phyloP scores from a whole-genome alignment of 768 basidiomycete species.

The Russula vinacea region DNA sequence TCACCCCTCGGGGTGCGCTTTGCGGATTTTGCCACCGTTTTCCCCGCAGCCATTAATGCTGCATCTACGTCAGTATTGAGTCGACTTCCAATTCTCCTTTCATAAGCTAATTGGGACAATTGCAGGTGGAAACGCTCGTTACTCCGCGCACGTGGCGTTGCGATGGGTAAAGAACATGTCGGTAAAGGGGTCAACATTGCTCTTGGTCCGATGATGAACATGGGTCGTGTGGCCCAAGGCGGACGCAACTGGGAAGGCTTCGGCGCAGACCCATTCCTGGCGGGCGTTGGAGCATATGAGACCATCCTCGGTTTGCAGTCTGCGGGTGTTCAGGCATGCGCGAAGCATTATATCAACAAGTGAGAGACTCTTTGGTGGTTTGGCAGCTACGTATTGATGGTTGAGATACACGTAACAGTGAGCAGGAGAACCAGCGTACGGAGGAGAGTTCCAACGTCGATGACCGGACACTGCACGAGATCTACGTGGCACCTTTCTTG shows the following conservation, averaged over 20 bases:
- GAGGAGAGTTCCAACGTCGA: slow-evolving; percentile 64
- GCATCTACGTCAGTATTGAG: slow-evolving; percentile 64
- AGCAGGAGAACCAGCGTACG: slow-evolving; percentile 64
- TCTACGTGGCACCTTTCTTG: slow-evolving; percentile 69
- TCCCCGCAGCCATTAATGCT: slow-evolving; percentile 80
- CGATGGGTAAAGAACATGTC: slow-evolving; percentile 79
- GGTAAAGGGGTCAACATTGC: slow-evolving; percentile 83
- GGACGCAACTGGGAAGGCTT: slow-evolving; percentile 97
- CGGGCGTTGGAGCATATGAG: slow-evolving; percentile 76
- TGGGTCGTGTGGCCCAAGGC: slow-evolving; percentile 72
- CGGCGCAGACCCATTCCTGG: slow-evolving; percentile 82
- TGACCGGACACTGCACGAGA: slow-evolving; percentile 75
- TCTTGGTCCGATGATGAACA: slow-evolving; percentile 81
- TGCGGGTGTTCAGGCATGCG: slow-evolving; percentile 79
- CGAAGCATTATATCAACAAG: slow-evolving; percentile 82
- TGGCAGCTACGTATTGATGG: background rate
- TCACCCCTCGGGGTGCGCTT: slow-evolving; percentile 76
- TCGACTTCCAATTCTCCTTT: background rate
- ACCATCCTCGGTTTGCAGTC: slow-evolving; percentile 80
- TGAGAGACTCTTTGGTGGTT: slow-evolving; percentile 35
- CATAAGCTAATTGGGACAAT: slow-evolving; percentile 6
- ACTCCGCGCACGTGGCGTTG: slow-evolving; percentile 70
- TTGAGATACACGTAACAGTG: slow-evolving; percentile 41
- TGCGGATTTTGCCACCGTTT: slow-evolving; percentile 69
- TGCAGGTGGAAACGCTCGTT: slow-evolving; percentile 70